These are phyloP conservation scores for Lithospermum erythrorhizon DNA, from an alignment of 257 asterid genomes.

Conservation along the genomic window DNA sequence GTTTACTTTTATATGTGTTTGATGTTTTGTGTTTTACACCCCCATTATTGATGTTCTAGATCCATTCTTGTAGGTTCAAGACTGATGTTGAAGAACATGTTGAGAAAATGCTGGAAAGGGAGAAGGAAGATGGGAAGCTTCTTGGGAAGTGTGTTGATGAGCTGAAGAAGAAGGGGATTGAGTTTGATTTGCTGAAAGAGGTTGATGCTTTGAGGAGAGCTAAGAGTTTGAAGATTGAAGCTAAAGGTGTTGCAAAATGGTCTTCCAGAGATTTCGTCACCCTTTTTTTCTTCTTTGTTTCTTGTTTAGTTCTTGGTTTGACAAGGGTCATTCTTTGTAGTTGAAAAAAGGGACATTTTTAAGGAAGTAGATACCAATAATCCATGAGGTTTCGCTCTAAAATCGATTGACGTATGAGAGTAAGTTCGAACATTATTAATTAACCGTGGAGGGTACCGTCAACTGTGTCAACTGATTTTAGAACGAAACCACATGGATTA, in stretches of 20 bases:
- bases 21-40: too few relatives aligned
- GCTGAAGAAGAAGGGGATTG: slow-evolving; percentile 71
- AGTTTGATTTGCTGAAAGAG: slow-evolving; percentile 78
- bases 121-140: slow-evolving; percentile 62
- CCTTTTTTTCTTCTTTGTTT: slow-evolving; percentile 52
- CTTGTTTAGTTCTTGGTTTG: slow-evolving; percentile 55
- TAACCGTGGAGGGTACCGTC: too few relatives aligned
- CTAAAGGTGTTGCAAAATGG: slow-evolving; percentile 53
- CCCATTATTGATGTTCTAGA: too few relatives aligned
- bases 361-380: not conserved
- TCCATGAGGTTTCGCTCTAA: too few relatives aligned
- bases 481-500: too few relatives aligned
- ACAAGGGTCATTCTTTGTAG: slow-evolving; percentile 52
- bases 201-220: slow-evolving; percentile 90
- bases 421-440: too few relatives aligned
- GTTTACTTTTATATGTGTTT: too few relatives aligned
- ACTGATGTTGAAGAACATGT: slow-evolving; percentile 45
- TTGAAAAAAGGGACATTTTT: slow-evolving; percentile 6
- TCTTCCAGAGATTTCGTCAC: slow-evolving; percentile 61
- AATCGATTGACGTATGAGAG: too few relatives aligned
- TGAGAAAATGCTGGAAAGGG: slow-evolving; percentile 68
- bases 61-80: slow-evolving; percentile 24
- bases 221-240: slow-evolving; percentile 71
- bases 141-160: slow-evolving; percentile 72
- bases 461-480: too few relatives aligned